These are phyloP conservation scores for Ceratocystis alfenasii DNA, from an alignment of 2,329 filamentous ascomycete species.

Conservation along the genomic window DNA sequence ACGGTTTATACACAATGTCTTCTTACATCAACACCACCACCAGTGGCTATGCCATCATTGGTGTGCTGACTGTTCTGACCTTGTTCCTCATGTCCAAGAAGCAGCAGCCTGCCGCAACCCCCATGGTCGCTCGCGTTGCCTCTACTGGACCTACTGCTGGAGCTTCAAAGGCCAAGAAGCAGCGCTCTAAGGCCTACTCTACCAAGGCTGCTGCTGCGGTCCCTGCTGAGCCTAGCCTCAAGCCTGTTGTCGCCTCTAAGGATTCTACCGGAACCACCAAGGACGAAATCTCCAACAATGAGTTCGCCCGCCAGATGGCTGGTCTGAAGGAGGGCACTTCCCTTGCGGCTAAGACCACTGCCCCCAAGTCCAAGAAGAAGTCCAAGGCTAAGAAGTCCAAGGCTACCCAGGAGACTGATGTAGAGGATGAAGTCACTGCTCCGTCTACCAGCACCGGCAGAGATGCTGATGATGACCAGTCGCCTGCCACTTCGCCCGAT, in stretches of 20 bases:
- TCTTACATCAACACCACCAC: slow-evolving; percentile 26
- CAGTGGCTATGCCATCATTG: slow-evolving; percentile 31
- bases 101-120: slow-evolving; percentile 25
- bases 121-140: slow-evolving; percentile 11
- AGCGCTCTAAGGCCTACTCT: slow-evolving; percentile 34
- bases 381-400: slow-evolving; percentile 56
- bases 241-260: slow-evolving; percentile 9
- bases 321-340: slow-evolving; percentile 52
- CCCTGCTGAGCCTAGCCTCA: slow-evolving; percentile 1
- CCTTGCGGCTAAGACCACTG: slow-evolving; percentile 41
- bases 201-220: slow-evolving; percentile 27
- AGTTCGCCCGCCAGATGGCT: slow-evolving; percentile 64
- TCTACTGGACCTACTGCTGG: slow-evolving; percentile 21
- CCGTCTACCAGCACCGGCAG: slow-evolving; percentile 59
- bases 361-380: slow-evolving; percentile 48
- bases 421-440: slow-evolving; percentile 36
- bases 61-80: slow-evolving; percentile 30
- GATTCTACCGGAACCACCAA: slow-evolving; percentile 33
- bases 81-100: slow-evolving; percentile 31
- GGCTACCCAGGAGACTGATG: slow-evolving; percentile 40
- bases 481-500: slow-evolving; percentile 55
- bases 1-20: slow-evolving; percentile 23
- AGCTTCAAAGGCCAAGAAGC: slow-evolving; percentile 36
- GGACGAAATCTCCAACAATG: slow-evolving; percentile 49
- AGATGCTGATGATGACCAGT: slow-evolving; percentile 72